Conservation (phyloP, 2,329 filamentous ascomycete species). For the Diaporthe capsici region DNA sequence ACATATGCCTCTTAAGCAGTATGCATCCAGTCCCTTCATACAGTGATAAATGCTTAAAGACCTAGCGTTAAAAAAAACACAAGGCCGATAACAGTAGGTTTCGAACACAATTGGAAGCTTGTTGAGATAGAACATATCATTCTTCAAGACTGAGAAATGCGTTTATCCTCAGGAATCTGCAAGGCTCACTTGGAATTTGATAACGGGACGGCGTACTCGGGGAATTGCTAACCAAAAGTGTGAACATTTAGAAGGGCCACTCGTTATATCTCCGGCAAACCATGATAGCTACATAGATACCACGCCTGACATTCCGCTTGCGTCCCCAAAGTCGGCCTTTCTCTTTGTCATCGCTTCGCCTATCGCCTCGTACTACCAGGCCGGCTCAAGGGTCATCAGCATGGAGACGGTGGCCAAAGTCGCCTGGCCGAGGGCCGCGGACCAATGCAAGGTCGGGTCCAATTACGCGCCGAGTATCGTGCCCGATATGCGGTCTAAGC, state of each 20-base stretch:
- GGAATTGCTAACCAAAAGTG: neutral
- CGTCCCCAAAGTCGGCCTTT: neutral
- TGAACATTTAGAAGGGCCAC: neutral
- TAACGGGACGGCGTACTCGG: neutral
- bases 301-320: neutral
- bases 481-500: too few relatives aligned
- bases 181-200: neutral
- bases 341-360: neutral
- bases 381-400: neutral
- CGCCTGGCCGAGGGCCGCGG: neutral
- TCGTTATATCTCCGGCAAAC: neutral
- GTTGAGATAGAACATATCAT: neutral
- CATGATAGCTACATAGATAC: neutral
- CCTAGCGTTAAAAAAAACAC: too few relatives aligned
- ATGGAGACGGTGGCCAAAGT: neutral
- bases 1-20: too few relatives aligned
- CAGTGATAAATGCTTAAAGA: too few relatives aligned
- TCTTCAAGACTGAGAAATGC: neutral
- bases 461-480: conserved; percentile 1
- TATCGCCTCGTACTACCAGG: neutral
- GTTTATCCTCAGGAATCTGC: neutral
- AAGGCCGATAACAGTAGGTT: too few relatives aligned
- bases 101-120: neutral
- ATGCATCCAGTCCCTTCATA: too few relatives aligned
- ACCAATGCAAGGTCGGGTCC: neutral